These are phyloP conservation scores for Phytopythium vexans DNA, from an alignment of 352 stramenopile genomes.

Conservation along the genomic window DNA sequence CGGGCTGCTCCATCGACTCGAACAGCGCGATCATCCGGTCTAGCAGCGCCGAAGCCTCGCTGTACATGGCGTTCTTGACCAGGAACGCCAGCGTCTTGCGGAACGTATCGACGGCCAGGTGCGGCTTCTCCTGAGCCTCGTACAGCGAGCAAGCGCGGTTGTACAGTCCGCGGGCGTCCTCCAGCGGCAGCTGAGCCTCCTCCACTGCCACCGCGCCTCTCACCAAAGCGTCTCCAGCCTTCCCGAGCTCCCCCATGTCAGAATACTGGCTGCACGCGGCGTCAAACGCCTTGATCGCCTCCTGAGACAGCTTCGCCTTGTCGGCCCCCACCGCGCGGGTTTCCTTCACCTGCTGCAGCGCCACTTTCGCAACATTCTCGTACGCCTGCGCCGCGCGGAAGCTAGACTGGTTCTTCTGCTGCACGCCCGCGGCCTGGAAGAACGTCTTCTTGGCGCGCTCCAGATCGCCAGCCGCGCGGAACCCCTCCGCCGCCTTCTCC, in stretches of 20 bases:
- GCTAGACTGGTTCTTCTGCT: conserved; percentile 68
- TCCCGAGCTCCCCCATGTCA: conserved; percentile 83
- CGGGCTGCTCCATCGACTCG: conserved; percentile 55
- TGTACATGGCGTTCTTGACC: conserved; percentile 47
- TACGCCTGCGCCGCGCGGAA: conserved; percentile 74
- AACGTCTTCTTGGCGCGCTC: conserved; percentile 61
- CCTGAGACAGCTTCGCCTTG: conserved; percentile 11
- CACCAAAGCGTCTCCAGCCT: conserved; percentile 71
- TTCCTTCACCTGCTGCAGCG: conserved; percentile 64
- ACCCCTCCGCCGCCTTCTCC: conserved; percentile 73
- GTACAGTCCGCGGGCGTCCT: conserved; percentile 59
- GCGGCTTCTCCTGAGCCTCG: conserved; percentile 77
- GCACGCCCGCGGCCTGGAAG: conserved; percentile 48
- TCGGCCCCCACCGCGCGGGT: conserved; percentile 35
- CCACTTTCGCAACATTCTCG: conserved; percentile 75
- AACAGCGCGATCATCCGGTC: conserved; percentile 54
- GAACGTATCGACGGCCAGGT: conserved; percentile 80
- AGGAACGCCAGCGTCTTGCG: conserved; percentile 76
- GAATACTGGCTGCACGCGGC: conserved; percentile 59
- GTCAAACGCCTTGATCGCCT: conserved; percentile 61
- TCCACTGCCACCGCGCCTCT: conserved; percentile 58
- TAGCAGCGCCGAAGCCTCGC: conserved; percentile 44
- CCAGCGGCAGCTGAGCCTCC: conserved; percentile 24
- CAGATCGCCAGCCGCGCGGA: conserved; percentile 57
- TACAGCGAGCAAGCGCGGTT: conserved; percentile 65